Percentiles rank a stretch among this genome's conserved stretches.
These are phyloP conservation scores for Panicum miliaceum DNA, from an alignment of 176 grass and related monocot genomes.

Conservation along the genomic window DNA sequence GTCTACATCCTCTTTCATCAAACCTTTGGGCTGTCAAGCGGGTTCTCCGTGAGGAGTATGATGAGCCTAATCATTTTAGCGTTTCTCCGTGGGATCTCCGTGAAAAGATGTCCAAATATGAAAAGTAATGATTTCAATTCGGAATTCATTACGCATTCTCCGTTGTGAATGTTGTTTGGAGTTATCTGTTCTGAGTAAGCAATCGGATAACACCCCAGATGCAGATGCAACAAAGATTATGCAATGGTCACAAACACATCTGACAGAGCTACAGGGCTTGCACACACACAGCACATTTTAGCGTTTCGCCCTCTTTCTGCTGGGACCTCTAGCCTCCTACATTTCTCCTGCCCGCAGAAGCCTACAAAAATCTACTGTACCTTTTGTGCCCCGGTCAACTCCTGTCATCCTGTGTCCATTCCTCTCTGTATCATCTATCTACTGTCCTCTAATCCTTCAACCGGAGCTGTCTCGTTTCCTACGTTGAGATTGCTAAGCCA, in stretches of 20 bases:
- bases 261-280: background rate
- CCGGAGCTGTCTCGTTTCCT: background rate
- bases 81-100: too few species aligned
- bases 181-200: background rate
- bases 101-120: too few species aligned
- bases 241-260: background rate
- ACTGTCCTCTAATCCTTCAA: background rate
- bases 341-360: background rate
- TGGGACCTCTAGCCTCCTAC: background rate
- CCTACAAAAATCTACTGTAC: background rate
- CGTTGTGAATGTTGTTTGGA: background rate
- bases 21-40: too few species aligned
- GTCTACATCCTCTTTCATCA: too few species aligned
- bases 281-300: background rate
- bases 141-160: background rate
- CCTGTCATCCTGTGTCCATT: slow-evolving; percentile 25
- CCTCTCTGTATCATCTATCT: slow-evolving; percentile 21
- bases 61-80: too few species aligned
- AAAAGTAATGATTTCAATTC: too few species aligned
- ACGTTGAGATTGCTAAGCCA: slow-evolving; percentile 19
- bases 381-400: background rate
- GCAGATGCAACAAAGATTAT: background rate
- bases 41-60: too few species aligned
- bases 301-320: background rate
- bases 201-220: background rate